phyloP scores from a whole-genome alignment of 2,329 filamentous ascomycete genomes.

The Ascocoryne sarcoides region DNA sequence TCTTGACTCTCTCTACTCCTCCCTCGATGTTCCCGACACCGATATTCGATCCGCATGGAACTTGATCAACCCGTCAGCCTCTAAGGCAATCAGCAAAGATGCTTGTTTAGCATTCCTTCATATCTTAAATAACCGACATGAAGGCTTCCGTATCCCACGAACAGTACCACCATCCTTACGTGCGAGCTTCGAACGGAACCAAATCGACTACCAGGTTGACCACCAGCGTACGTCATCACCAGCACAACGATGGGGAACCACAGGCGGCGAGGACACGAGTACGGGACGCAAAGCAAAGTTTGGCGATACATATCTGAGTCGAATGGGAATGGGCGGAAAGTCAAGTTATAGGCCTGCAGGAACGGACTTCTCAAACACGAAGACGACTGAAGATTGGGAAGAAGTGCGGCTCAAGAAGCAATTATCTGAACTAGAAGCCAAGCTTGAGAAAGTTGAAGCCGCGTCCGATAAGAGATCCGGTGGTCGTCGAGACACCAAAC shows the following conservation, averaged over 20 bases:
- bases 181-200: constrained; percentile 84
- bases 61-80: constrained; percentile 85
- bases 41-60: constrained; percentile 95
- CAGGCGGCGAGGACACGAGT: constrained; percentile 68
- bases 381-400: constrained; percentile 90
- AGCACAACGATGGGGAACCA: constrained; percentile 68
- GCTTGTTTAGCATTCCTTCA: constrained; percentile 90
- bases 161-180: constrained; percentile 86
- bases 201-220: constrained; percentile 93
- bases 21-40: constrained; percentile 62
- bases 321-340: constrained; percentile 69
- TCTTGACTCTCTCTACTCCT: constrained; percentile 77
- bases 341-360: constrained; percentile 72
- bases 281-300: constrained; percentile 95
- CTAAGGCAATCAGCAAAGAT: constrained; percentile 82
- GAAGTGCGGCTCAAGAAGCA: constrained; percentile 93
- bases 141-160: constrained; percentile 88
- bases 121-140: constrained; percentile 91
- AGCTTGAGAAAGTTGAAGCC: constrained; percentile 74
- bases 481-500: constrained; percentile 67
- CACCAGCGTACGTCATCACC: constrained; percentile 55
- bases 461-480: constrained; percentile 56
- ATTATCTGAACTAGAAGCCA: constrained; percentile 78
- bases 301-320: constrained; percentile 89
- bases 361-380: constrained; percentile 80